Evolutionary conservation across 352 stramenopile genomes (phyloP), one percentile per base, ranked within the genome.

Genomic region (Pythium utonaiense): DNA sequence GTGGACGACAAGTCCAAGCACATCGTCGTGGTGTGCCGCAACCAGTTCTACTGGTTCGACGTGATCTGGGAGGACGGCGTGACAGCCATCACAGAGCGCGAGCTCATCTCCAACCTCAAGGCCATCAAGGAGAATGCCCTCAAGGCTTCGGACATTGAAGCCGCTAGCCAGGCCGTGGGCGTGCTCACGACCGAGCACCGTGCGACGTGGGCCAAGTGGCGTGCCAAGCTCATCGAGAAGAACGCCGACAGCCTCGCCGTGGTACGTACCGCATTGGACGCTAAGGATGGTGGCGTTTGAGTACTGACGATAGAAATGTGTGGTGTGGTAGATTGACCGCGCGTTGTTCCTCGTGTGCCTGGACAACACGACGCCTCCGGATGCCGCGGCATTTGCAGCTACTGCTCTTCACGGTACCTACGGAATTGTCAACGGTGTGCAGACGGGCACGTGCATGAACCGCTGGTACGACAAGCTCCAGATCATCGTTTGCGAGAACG

Each of bases 401-500:
- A 93, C 81, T n/a, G 93, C 94, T 54, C 67, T 98, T 2, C 93
- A 98, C 64, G 95, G 93, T 63, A 98, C 88, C 13, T 97, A 98
- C 67, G 78, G 77, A 57, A 85, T 98, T 55, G 71, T 71, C 12
- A 77, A 87, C 41, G 79, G 80, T 53, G 66, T 88, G 55, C 78
- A 82, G 69, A 64, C 80, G 27, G 96, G 94, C 41, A 97, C 92
- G 60, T 98, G 91, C 73, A 97, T 96, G 77, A 98, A 98, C 69
- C 90, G 96, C 30, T 99, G 95, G 95, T 98, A 98, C 75, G 95
- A 99, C 79, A 99, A 98, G 74, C 73, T 98, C 22, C 93, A 98
- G 75, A 80, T 98, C 14, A 98, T 98, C 61, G 90, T 97, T 66
- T 98, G 89, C 60, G 82, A 92, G 55, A 97, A 98, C 60, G 94